phyloP scores from a whole-genome alignment of 805 yeast genomes.

The Zygoascus ofunaensis region DNA sequence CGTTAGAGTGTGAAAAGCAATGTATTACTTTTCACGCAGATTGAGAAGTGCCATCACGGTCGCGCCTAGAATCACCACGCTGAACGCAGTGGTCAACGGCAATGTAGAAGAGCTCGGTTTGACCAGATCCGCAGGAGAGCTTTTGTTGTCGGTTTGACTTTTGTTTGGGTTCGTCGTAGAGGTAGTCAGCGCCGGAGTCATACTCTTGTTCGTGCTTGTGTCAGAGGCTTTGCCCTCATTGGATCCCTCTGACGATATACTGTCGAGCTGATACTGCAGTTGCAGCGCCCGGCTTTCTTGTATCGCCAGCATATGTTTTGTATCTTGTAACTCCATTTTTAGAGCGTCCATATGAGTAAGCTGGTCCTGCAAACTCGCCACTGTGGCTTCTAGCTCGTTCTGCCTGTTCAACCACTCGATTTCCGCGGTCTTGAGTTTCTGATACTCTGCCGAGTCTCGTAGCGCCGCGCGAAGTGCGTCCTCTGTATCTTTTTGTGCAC shows the following conservation, averaged over 20 bases:
- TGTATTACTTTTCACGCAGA: neutral
- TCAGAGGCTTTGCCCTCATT: neutral
- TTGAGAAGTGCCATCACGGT: constrained; percentile 11
- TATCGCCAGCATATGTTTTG: neutral
- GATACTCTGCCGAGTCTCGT: neutral
- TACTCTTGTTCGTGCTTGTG: neutral
- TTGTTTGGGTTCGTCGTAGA: neutral
- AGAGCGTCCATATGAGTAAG: neutral
- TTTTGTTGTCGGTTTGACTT: neutral
- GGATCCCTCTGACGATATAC: neutral
- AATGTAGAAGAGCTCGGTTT: neutral
- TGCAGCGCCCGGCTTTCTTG: neutral
- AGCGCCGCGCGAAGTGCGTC: neutral
- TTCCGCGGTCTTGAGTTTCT: neutral
- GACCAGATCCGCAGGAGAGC: neutral
- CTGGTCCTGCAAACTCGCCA: neutral
- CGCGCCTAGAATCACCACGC: constrained; percentile 16
- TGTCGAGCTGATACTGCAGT: neutral
- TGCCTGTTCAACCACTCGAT: neutral
- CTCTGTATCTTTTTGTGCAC: constrained; percentile 1
- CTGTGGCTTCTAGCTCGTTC: neutral
- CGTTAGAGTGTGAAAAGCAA: too few species aligned
- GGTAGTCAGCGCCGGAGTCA: constrained; percentile 1
- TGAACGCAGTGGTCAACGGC: constrained; percentile 15
- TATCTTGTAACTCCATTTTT: neutral